Base-by-base conservation (phyloP, 106 monocot genomes). In the Dendrobium chrysotoxum region DNA sequence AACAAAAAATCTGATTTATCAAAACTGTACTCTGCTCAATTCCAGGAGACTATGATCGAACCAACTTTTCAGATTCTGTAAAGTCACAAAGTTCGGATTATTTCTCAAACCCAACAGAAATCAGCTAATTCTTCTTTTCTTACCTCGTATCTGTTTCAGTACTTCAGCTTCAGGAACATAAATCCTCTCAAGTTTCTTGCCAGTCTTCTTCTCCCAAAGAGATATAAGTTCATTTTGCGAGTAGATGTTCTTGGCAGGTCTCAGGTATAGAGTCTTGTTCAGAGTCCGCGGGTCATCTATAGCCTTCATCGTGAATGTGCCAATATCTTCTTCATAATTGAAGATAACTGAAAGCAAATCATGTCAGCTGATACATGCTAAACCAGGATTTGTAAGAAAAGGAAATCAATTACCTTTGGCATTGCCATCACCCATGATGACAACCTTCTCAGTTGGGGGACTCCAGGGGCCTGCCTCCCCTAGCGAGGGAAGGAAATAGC, bases 391-490 rank as follows among this genome's bases (percentile, higher is more conserved):
- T 46, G 4, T 7, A 46, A 11, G 46, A 46, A 46, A 46, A 1
- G 10, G 11, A 46, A 46, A 46, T 46, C 11, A 30, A 3, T 46
- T 85, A 90, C 92, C 93, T 83, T 85, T 91, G 18, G 67, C 7
- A 76, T 89, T 91, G 21, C 93, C 93, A 80, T 93, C 93, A 4
- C 93, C 89, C 21, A 91, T 47, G 64, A 93, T 89, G 73, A 68
- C 21, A 44, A 87, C 79, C 54, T 84, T 91, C 28, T 87, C 91
- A 0, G 75, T 86, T 4, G 91, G 91, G 72, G 77, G 81, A 20
- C 64, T 68, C 7, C 16, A 40, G 5, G 79, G 57, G 0, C 76
- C 85, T 0, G 41, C 65, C 47, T 93, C 88, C 1, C 42, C 83
- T 2, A 93, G 77, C 2, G 53, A 87, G 5, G 85, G 85, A 18